Percentiles rank a stretch among this genome's conserved stretches.
These are phyloP conservation scores for Phaffia rhodozyma DNA, from an alignment of 1,284 basidiomycete species.

Conservation along the genomic window DNA sequence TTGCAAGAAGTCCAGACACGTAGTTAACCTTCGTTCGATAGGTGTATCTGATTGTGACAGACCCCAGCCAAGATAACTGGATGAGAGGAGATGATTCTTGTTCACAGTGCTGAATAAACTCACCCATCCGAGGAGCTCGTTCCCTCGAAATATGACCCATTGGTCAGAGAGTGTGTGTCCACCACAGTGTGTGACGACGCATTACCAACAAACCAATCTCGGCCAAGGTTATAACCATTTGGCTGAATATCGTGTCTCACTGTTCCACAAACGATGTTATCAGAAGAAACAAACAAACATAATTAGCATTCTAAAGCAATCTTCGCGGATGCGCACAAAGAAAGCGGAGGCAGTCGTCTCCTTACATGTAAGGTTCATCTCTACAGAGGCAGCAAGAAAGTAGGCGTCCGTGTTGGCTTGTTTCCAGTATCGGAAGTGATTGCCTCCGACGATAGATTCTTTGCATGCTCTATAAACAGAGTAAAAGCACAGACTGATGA, in stretches of 20 bases:
- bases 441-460: slow-evolving; percentile 49
- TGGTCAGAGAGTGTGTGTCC: slow-evolving; percentile 46
- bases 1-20: slow-evolving; percentile 52
- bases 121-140: slow-evolving; percentile 28
- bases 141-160: slow-evolving; percentile 36
- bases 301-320: no score
- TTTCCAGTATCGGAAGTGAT: slow-evolving; percentile 82
- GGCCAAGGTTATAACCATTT: slow-evolving; percentile 47
- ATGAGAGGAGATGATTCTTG: no score
- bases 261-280: no score
- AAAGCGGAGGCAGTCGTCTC: slow-evolving; percentile 12
- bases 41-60: slow-evolving; percentile 51
- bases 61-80: slow-evolving; percentile 23
- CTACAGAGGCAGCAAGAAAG: slow-evolving; percentile 71
- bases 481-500: no score
- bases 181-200: slow-evolving; percentile 46
- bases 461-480: no score
- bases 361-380: slow-evolving; percentile 47
- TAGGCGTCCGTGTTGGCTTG: slow-evolving; percentile 55
- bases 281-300: no score
- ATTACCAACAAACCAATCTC: slow-evolving; percentile 70
- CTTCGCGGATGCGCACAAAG: no score
- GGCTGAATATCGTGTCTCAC: no score
- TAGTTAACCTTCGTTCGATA: slow-evolving; percentile 59
- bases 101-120: neutral